Conservation (phyloP, 768 basidiomycete species). For the Gymnopilus junonius region DNA sequence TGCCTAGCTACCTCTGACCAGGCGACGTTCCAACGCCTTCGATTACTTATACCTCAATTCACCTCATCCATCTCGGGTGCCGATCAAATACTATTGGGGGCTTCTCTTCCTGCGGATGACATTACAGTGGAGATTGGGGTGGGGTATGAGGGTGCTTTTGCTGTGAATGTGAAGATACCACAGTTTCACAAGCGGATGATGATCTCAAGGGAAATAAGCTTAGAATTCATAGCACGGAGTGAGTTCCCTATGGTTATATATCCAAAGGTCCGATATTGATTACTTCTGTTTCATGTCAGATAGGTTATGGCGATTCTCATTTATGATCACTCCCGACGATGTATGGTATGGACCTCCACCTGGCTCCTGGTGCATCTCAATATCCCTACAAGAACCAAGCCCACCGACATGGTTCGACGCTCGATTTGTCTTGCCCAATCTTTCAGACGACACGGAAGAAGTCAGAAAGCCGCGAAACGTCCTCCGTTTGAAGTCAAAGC, state of each 20-base stretch:
- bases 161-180: conserved; percentile 51
- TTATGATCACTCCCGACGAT: conserved; percentile 33
- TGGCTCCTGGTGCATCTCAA: conserved; percentile 54
- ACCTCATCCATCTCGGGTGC: conserved; percentile 47
- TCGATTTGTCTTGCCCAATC: conserved; percentile 37
- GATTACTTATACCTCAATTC: conserved; percentile 51
- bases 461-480: conserved; percentile 31
- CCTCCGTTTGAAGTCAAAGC: conserved; percentile 39
- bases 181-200: conserved; percentile 75
- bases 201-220: conserved; percentile 50
- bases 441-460: conserved; percentile 1
- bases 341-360: conserved; percentile 27
- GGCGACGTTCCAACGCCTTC: conserved; percentile 59
- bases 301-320: conserved; percentile 58
- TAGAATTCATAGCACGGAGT: conserved; percentile 72
- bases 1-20: conserved; percentile 69
- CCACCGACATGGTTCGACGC: conserved; percentile 64
- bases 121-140: conserved; percentile 53
- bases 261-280: not conserved
- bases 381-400: conserved; percentile 58
- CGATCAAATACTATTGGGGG: conserved; percentile 55
- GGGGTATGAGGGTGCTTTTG: conserved; percentile 58
- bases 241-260: conserved; percentile 5
- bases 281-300: conserved; percentile 32
- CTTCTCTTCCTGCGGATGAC: conserved; percentile 48